Evolutionary conservation across 495 filamentous ascomycete species (phyloP).

Genomic region (Penicillium robsamsonii): DNA sequence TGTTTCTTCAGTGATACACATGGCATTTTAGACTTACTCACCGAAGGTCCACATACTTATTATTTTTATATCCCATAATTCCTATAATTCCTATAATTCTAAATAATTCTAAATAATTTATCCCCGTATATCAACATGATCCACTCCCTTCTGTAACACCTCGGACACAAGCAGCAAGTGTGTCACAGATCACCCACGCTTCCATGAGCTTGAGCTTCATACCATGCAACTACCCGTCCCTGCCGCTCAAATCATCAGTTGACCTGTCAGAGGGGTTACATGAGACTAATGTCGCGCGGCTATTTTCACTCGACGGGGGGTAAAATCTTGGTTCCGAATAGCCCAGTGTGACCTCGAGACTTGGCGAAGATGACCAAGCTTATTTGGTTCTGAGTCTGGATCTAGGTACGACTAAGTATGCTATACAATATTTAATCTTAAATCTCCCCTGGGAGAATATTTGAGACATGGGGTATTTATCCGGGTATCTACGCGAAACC

Average conservation of each 20-base stretch:
- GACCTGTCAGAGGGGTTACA: slow-evolving; percentile 3
- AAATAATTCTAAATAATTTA: no score
- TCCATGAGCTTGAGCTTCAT: slow-evolving; percentile 18
- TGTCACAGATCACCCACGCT: slow-evolving; percentile 1
- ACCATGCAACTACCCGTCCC: slow-evolving; percentile 18
- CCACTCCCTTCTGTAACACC: slow-evolving; percentile 14
- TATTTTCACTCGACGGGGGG: slow-evolving; percentile 4
- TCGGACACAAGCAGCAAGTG: slow-evolving; percentile 13
- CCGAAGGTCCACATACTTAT: background rate
- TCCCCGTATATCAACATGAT: background rate
- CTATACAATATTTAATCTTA: no score
- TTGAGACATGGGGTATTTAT: background rate
- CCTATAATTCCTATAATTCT: background rate
- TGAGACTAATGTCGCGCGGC: slow-evolving; percentile 11
- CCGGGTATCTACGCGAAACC: no score
- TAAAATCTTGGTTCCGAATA: background rate
- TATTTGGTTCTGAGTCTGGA: background rate
- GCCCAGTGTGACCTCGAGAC: slow-evolving; percentile 6
- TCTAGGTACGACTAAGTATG: background rate
- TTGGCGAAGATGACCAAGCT: slow-evolving; percentile 6
- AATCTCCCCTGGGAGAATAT: background rate
- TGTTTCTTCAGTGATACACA: slow-evolving; percentile 6
- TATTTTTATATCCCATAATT: background rate
- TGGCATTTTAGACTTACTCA: slow-evolving; percentile 1
- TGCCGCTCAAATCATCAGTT: slow-evolving; percentile 18